A percentile compares a stretch with the other conserved stretches of the same genome.
phyloP scores from a whole-genome alignment of 139 green algal species.

The Coelastrella sp. region DNA sequence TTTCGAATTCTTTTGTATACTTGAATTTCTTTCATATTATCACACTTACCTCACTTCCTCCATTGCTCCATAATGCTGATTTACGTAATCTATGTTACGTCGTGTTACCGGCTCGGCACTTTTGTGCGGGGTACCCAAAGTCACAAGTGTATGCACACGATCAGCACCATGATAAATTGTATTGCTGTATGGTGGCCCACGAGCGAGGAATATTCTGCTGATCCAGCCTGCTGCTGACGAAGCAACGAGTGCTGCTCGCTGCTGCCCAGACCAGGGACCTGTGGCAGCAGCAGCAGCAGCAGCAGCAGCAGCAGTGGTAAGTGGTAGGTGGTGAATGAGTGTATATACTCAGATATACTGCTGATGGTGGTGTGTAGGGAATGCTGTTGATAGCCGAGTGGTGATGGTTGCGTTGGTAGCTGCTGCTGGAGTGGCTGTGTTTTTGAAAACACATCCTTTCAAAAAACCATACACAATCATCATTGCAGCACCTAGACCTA shows the following conservation, averaged over 20 bases:
- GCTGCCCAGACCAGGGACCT: conserved; percentile 6
- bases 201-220: conserved; percentile 50
- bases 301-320: not conserved
- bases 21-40: not conserved
- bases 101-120: conserved; percentile 48
- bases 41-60: conserved; percentile 29
- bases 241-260: conserved; percentile 47
- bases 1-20: no score
- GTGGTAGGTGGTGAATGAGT: no score
- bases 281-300: not conserved
- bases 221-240: conserved; percentile 59
- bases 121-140: conserved; percentile 54
- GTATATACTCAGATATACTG: no score
- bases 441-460: no score
- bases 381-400: not conserved
- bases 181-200: conserved; percentile 40
- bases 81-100: conserved; percentile 58
- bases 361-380: no score
- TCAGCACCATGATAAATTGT: conserved; percentile 45
- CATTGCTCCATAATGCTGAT: conserved; percentile 47
- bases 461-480: no score
- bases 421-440: no score
- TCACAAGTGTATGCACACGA: conserved; percentile 50
- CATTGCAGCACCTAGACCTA: no score
- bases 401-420: no score